Evolutionary conservation across 176 grass and related monocot species (phyloP).

Genomic region (Themeda triandra): DNA sequence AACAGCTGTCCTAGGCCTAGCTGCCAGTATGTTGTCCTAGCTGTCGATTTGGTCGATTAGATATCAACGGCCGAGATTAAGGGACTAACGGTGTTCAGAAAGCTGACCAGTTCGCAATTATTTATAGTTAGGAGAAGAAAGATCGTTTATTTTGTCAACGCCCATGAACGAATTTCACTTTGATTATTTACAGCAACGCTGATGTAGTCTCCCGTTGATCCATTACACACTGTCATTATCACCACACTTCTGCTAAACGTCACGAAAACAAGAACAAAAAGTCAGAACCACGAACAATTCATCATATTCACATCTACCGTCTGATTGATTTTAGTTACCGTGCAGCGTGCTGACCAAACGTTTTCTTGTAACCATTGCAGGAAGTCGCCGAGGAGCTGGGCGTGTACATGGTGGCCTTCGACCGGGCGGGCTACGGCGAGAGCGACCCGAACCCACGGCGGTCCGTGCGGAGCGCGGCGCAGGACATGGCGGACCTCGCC

Average conservation of each 20-base stretch:
- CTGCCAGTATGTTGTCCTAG: not conserved
- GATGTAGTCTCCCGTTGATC: not conserved
- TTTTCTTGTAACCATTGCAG: not conserved
- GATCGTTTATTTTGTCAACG: not conserved
- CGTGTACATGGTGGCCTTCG: slow-evolving; percentile 73
- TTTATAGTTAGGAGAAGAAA: too few species aligned
- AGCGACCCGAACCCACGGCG: slow-evolving; percentile 63
- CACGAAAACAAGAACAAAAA: not conserved
- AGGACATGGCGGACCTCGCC: slow-evolving; percentile 65
- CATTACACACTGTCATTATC: not conserved
- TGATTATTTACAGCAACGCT: not conserved
- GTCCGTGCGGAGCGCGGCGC: slow-evolving; percentile 52
- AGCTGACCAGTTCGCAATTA: too few species aligned
- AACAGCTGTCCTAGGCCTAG: not conserved
- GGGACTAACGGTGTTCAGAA: too few species aligned
- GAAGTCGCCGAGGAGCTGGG: slow-evolving; percentile 57
- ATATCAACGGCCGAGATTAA: too few species aligned
- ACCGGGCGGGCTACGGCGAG: slow-evolving; percentile 80
- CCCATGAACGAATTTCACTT: not conserved
- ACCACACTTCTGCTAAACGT: not conserved
- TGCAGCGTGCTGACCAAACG: not conserved
- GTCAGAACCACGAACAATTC: not conserved
- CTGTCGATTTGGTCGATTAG: not conserved
- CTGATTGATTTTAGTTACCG: not conserved
- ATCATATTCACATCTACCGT: not conserved